Evolutionary conservation across 306 rosid genomes (phyloP).

Genomic region (Glycyrrhiza uralensis): DNA sequence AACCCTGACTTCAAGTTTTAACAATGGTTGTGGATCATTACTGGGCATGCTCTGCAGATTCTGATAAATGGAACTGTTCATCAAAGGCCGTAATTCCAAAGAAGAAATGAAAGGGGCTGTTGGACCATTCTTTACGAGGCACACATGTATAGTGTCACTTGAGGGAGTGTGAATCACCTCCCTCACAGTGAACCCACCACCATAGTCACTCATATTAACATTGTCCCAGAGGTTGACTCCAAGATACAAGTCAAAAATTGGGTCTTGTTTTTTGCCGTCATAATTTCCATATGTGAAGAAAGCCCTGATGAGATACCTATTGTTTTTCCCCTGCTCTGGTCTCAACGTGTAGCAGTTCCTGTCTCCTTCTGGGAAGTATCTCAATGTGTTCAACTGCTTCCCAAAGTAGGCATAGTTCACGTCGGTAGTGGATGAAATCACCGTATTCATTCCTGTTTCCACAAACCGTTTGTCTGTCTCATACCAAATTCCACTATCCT

Average conservation of each 20-base stretch:
- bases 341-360: constrained; percentile 51
- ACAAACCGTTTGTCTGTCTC: neutral
- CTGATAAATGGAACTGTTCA: constrained; percentile 6
- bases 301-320: constrained; percentile 46
- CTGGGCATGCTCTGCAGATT: neutral
- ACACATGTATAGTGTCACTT: constrained; percentile 28
- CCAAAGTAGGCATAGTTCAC: neutral
- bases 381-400: constrained; percentile 20
- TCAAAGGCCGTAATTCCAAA: constrained; percentile 38
- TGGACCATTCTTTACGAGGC: constrained; percentile 37
- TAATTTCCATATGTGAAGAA: constrained; percentile 41
- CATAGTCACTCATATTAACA: neutral
- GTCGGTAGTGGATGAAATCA: neutral
- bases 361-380: constrained; percentile 45
- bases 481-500: neutral
- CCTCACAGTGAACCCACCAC: neutral
- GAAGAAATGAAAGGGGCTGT: constrained; percentile 49
- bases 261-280: constrained; percentile 23
- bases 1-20: neutral
- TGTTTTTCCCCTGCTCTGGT: constrained; percentile 28
- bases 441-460: neutral
- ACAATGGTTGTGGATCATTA: neutral
- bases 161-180: constrained; percentile 37
- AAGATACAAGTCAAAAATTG: constrained; percentile 35
- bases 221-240: constrained; percentile 41